Evolutionary conservation across 1,284 basidiomycete species (phyloP).

Genomic region (Sanghuangporus baumii): DNA sequence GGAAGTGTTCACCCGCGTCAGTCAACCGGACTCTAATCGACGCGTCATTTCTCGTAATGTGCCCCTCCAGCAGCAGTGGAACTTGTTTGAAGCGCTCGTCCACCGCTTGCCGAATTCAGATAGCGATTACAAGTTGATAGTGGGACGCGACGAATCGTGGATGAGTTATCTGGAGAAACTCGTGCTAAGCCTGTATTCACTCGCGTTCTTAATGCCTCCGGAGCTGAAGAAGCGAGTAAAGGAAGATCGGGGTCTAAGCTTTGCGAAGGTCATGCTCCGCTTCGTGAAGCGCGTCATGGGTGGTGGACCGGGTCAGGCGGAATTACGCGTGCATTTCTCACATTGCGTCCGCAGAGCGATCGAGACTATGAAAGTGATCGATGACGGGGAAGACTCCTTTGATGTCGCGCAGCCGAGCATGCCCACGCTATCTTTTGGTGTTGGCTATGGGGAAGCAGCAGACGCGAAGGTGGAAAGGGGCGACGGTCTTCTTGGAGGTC

Average conservation of each 20-base stretch:
- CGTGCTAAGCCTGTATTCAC: constrained; percentile 77
- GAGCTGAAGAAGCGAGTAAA: constrained; percentile 68
- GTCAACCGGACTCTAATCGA: constrained; percentile 77
- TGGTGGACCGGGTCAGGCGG: constrained; percentile 32
- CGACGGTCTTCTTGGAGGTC: constrained; percentile 69
- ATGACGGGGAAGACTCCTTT: constrained; percentile 72
- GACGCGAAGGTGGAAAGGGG: constrained; percentile 61
- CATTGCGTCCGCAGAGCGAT: constrained; percentile 71
- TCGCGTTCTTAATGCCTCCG: constrained; percentile 80
- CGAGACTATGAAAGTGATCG: constrained; percentile 81
- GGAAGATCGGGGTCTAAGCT: constrained; percentile 48
- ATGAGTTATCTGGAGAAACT: constrained; percentile 77
- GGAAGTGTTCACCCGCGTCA: constrained; percentile 76
- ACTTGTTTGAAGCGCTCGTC: constrained; percentile 65
- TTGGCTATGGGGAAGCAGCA: constrained; percentile 71
- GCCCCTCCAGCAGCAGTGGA: constrained; percentile 51
- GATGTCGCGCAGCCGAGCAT: constrained; percentile 49
- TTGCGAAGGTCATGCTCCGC: constrained; percentile 58
- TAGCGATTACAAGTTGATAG: constrained; percentile 67
- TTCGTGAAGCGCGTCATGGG: constrained; percentile 56
- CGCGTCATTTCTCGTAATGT: constrained; percentile 62
- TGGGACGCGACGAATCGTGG: constrained; percentile 58
- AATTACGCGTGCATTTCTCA: constrained; percentile 50
- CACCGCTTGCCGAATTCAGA: constrained; percentile 78
- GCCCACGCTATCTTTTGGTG: constrained; percentile 63